Percentiles rank a stretch among this genome's conserved stretches.
These are phyloP conservation scores for Cyberlindnera xishuangbannaensis DNA, from an alignment of 805 yeast genomes.

Conservation along the genomic window DNA sequence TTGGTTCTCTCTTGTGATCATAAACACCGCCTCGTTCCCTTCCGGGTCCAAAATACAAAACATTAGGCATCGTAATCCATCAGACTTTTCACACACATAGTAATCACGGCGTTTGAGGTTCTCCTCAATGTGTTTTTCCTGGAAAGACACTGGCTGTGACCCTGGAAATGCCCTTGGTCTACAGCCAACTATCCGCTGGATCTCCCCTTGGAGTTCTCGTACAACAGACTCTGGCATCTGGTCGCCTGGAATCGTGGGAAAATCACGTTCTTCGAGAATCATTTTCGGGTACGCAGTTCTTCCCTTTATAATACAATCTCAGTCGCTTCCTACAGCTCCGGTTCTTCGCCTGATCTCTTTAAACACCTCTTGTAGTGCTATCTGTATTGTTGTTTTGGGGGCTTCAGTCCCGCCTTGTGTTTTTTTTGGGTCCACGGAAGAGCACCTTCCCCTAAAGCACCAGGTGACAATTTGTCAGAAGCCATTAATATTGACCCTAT, in stretches of 20 bases:
- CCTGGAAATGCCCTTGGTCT: conserved; percentile 71
- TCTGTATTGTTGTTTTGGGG: too few species aligned
- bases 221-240: conserved; percentile 68
- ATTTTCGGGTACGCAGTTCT: conserved; percentile 2
- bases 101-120: conserved; percentile 69
- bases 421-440: too few species aligned
- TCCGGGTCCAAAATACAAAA: conserved; percentile 58
- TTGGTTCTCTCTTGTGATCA: conserved; percentile 85
- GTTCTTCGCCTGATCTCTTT: too few species aligned
- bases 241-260: conserved; percentile 86
- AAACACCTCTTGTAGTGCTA: too few species aligned
- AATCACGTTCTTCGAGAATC: conserved; percentile 35
- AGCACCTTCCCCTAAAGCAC: too few species aligned
- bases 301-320: background rate
- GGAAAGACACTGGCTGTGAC: conserved; percentile 91
- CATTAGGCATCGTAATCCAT: conserved; percentile 84
- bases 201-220: conserved; percentile 58
- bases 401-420: too few species aligned
- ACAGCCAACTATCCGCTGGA: conserved; percentile 55
- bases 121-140: conserved; percentile 60
- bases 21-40: conserved; percentile 81
- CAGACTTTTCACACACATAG: conserved; percentile 92
- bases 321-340: too few species aligned
- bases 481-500: too few species aligned
- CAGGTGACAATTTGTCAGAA: too few species aligned